phyloP scores from a whole-genome alignment of 1,284 basidiomycete genomes.

The Macrocybe sp. region DNA sequence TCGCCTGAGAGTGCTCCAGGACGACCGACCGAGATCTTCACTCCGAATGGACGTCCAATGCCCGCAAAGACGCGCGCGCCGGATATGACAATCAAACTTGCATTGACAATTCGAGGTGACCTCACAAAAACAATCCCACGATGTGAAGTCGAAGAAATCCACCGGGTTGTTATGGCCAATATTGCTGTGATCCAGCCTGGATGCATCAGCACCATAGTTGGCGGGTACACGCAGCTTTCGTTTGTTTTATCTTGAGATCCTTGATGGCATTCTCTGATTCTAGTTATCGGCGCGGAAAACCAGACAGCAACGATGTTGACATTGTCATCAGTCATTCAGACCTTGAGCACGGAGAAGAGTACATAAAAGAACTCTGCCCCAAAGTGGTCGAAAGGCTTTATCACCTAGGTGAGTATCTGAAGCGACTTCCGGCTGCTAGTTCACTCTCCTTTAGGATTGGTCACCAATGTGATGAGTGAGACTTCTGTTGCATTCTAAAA shows the following conservation, averaged over 20 bases:
- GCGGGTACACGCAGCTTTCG: conserved; percentile 45
- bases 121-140: conserved; percentile 53
- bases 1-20: conserved; percentile 9
- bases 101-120: conserved; percentile 48
- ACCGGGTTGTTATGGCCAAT: conserved; percentile 49
- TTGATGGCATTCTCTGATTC: not conserved
- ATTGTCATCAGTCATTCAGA: conserved; percentile 72
- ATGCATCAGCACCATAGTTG: conserved; percentile 62
- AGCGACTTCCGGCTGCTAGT: not conserved
- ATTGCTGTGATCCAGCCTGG: conserved; percentile 52
- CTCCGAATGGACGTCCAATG: conserved; percentile 25
- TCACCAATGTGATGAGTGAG: conserved; percentile 69
- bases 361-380: conserved; percentile 46
- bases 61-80: conserved; percentile 18
- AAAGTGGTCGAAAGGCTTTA: conserved; percentile 49
- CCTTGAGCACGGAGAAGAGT: conserved; percentile 30
- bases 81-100: conserved; percentile 42
- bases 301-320: conserved; percentile 71
- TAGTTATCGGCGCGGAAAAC: conserved; percentile 76
- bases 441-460: conserved; percentile 36
- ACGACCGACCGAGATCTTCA: conserved; percentile 10
- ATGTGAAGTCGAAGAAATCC: conserved; percentile 65
- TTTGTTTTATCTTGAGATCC: not conserved
- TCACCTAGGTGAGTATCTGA: conserved; percentile 37
- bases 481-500: conserved; percentile 6